Percentiles rank a stretch among this genome's conserved stretches.
Evolutionary conservation across 495 filamentous ascomycete species (phyloP).

Genomic region (Cercophora samala): DNA sequence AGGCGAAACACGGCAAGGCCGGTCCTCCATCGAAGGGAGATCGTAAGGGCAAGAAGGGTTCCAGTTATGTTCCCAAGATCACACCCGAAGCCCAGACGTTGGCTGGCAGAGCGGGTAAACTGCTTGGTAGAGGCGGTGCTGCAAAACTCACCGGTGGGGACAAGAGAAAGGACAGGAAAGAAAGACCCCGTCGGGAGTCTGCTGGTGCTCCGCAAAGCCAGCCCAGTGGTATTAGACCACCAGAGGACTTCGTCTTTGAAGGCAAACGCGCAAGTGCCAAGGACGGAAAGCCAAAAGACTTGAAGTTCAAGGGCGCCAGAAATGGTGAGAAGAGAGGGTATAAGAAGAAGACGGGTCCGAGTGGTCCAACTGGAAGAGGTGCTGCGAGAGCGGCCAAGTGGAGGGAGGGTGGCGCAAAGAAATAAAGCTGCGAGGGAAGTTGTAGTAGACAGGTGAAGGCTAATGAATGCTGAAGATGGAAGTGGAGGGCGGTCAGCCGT

Average conservation of each 20-base stretch:
- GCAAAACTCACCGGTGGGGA: conserved; percentile 49
- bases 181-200: conserved; percentile 24
- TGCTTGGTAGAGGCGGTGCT: conserved; percentile 78
- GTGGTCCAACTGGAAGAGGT: conserved; percentile 23
- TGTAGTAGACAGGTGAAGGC: not conserved
- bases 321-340: conserved; percentile 36
- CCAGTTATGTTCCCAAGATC: conserved; percentile 58
- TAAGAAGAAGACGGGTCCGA: conserved; percentile 34
- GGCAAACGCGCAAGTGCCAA: conserved; percentile 74
- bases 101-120: conserved; percentile 72
- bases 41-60: conserved; percentile 23
- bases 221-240: conserved; percentile 38
- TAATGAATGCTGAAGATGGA: not conserved
- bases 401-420: conserved; percentile 35
- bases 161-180: conserved; percentile 23
- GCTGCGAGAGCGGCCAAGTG: conserved; percentile 58
- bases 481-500: not conserved
- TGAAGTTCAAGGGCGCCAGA: conserved; percentile 57
- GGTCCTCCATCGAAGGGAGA: conserved; percentile 6
- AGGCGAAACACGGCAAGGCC: conserved; percentile 27
- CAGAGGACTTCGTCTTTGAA: conserved; percentile 80
- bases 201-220: conserved; percentile 5
- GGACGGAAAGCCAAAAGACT: conserved; percentile 56
- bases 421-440: not conserved
- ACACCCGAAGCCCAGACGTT: conserved; percentile 66